phyloP scores from a whole-genome alignment of 2,329 filamentous ascomycete genomes.

The Aspergillus fructus region DNA sequence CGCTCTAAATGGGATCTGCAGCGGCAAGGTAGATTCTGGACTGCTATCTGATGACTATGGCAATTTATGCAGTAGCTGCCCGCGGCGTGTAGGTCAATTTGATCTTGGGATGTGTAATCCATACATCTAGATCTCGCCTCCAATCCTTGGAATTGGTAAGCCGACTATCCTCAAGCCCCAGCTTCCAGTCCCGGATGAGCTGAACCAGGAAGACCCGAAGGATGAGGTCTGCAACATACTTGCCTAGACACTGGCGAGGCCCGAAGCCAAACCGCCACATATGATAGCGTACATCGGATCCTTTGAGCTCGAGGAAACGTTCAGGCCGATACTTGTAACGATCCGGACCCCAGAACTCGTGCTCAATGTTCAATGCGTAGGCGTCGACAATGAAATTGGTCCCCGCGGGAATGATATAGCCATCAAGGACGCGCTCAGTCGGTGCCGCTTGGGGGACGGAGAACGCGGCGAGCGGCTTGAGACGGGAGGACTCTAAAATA shows the following conservation, averaged over 20 bases:
- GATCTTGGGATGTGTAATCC: too few species aligned
- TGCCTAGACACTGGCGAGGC: constrained; percentile 46
- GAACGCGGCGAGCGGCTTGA: constrained; percentile 43
- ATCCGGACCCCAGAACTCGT: constrained; percentile 43
- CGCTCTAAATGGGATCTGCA: too few species aligned
- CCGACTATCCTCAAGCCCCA: too few species aligned
- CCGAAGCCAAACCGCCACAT: constrained; percentile 51
- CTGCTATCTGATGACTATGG: too few species aligned
- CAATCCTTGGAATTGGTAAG: too few species aligned
- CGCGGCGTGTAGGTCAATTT: too few species aligned
- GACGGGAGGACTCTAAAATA: constrained; percentile 42
- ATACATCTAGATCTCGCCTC: too few species aligned
- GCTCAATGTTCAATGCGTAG: constrained; percentile 43
- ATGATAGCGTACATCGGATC: constrained; percentile 30
- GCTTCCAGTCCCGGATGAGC: too few species aligned
- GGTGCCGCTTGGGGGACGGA: constrained; percentile 43
- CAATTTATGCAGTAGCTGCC: too few species aligned
- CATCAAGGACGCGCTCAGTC: constrained; percentile 32
- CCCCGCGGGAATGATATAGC: constrained; percentile 38
- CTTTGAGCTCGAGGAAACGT: constrained; percentile 13
- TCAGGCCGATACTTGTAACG: constrained; percentile 33
- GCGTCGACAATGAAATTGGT: constrained; percentile 46
- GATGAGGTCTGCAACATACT: constrained; percentile 41
- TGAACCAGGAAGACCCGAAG: constrained; percentile 17
- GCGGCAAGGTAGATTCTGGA: too few species aligned